Evolutionary conservation across 2,329 filamentous ascomycete species (phyloP), one percentile per base, ranked within the genome.

Genomic region (Botrytis squamosa): DNA sequence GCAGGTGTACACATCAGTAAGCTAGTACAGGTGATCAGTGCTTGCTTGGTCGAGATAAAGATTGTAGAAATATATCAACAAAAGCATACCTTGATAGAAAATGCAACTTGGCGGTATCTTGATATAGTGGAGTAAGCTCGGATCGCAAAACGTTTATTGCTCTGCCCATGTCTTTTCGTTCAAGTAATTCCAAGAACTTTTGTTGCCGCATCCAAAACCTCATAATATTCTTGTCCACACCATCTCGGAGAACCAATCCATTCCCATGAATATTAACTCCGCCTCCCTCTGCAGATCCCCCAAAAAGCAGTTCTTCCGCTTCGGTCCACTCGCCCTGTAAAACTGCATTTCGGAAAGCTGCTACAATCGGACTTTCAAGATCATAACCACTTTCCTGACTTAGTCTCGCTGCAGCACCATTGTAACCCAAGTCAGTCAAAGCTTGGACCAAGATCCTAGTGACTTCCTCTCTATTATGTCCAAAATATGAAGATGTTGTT

Each of bases 401-500:
- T 73, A 99, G 85, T 75, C 88, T 90, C 63, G 89, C 86, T 38
- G 96, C 95, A 20, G 95, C 93, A 20, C 86, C 85, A 74, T 90
- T 86, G 81, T 98, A 98, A 3, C 96, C 96, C 84, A 99, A 87
- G 81, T 98, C 95, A 38, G 90, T 89, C 76, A 99, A 84, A 52
- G 94, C 93, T 83, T 99, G 96, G 79, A 99, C 96, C 79, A 99
- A 84, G 76, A 98, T 92, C 71, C 96, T 88, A 8, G 95, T 97
- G 63, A 98, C 92, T 84, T 99, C 95, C 85, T 97, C 94, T 81
- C 94, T 90, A 81, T 96, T 90, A 81, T 98, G 95, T 29, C 94
- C 95, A 80, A 90, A 92, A 82, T 97, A 98, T 42, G 82, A 83
- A 63, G 76, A 72, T 59, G 66, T 73, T 29, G 73, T 66, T 73